Conservation (phyloP, 2,329 filamentous ascomycete species). For the Emydomyces testavorans region DNA sequence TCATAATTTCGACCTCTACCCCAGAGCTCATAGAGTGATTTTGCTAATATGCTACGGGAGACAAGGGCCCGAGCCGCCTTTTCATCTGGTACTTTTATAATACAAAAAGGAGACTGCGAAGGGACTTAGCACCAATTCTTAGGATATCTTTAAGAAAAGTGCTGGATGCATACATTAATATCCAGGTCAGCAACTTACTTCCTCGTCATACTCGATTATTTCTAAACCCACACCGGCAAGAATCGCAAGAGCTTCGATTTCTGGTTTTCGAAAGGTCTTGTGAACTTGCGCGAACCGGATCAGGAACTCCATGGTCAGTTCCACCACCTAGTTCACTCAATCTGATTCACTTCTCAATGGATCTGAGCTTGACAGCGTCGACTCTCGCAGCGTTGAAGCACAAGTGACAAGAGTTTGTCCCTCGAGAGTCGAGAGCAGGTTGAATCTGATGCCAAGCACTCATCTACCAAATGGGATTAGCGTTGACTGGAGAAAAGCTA, state of each 20-base stretch:
- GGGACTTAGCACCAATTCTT: constrained; percentile 11
- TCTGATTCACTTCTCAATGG: too few relatives aligned
- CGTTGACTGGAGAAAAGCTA: too few relatives aligned
- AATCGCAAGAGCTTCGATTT: constrained; percentile 68
- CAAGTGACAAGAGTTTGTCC: too few relatives aligned
- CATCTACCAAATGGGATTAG: neutral
- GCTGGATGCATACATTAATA: neutral
- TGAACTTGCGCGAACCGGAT: constrained; percentile 83
- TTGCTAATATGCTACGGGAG: constrained; percentile 65
- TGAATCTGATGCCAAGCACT: neutral
- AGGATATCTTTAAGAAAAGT: constrained; percentile 12
- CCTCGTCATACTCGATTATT: constrained; percentile 60
- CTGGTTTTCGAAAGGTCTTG: constrained; percentile 78
- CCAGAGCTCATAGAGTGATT: constrained; percentile 84
- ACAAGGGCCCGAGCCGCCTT: constrained; percentile 56
- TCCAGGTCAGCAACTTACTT: constrained; percentile 44
- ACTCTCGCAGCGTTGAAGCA: too few relatives aligned
- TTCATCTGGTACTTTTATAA: constrained; percentile 57
- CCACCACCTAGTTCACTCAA: neutral
- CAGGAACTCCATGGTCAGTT: constrained; percentile 56
- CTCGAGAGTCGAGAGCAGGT: too few relatives aligned
- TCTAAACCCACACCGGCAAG: constrained; percentile 56
- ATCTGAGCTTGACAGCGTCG: too few relatives aligned
- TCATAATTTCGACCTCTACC: constrained; percentile 57
- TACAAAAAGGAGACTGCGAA: constrained; percentile 71